phyloP scores from a whole-genome alignment of 192 early-diverging fungal genomes.

The Podila verticillata region DNA sequence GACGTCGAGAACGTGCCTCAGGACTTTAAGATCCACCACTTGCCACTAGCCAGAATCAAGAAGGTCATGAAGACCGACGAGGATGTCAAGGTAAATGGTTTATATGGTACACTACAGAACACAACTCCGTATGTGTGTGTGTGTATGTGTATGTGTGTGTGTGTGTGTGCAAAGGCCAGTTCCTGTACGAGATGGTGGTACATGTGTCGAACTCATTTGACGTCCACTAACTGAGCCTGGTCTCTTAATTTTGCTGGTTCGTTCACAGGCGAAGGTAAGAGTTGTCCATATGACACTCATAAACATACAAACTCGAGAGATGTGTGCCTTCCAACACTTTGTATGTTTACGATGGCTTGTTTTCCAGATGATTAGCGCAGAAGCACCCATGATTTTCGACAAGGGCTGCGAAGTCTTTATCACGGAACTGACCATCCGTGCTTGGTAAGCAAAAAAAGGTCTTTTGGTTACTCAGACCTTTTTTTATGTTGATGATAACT shows the following conservation, averaged over 20 bases:
- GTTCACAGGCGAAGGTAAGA: too few relatives aligned
- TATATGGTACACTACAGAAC: too few relatives aligned
- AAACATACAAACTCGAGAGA: background rate
- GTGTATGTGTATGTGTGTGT: too few relatives aligned
- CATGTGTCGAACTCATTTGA: too few relatives aligned
- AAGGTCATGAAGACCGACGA: constrained; percentile 99
- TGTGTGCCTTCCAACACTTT: too few relatives aligned
- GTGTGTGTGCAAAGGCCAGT: too few relatives aligned
- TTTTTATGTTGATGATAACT: too few relatives aligned
- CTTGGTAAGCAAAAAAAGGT: constrained; percentile 64
- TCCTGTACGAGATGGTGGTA: too few relatives aligned
- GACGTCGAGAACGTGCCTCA: constrained; percentile 72
- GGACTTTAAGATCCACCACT: constrained; percentile 91
- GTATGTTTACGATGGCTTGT: background rate
- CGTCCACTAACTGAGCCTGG: too few relatives aligned
- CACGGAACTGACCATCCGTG: constrained; percentile 83
- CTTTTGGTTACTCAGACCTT: background rate
- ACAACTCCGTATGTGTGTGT: too few relatives aligned
- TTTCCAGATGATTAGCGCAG: constrained; percentile 46
- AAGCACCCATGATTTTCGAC: constrained; percentile 93
- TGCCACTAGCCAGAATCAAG: constrained; percentile 95
- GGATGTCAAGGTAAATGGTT: constrained; percentile 85
- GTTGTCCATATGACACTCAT: too few relatives aligned
- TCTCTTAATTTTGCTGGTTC: too few relatives aligned
- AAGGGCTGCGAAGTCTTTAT: constrained; percentile 98